Base-by-base conservation (phyloP, 1,284 basidiomycete genomes). In the Xerocomus cyaneibrunnescens region DNA sequence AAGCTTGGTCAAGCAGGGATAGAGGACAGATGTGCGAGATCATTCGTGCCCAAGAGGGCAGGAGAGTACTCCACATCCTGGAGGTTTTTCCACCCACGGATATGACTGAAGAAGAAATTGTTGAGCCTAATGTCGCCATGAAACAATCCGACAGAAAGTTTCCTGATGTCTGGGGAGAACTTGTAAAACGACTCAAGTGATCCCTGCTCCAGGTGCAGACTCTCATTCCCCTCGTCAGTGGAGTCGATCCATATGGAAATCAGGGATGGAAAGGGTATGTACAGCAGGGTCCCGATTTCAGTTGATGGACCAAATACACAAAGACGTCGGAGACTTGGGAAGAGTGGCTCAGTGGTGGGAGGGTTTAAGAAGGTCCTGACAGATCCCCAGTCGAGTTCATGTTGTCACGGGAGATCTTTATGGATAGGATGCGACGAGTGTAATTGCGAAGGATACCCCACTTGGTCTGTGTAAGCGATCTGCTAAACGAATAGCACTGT, bases 1-100 rank as follows among this genome's bases (percentile, higher is more conserved):
- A 30, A 48, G 40, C 21, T 2, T 3, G 8, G 52, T n/a, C 31
- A 52, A 45, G 17, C 27, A 14, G 50, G 31, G 31, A 55, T 48
- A 30, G 22, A 23, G 6, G 45, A 41, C 3, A 55, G 16, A 19
- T 47, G 53, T 8, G 2, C 21, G 16, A 48, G 22, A 8, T 19
- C 22, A 5, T 39, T 14, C 34, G 22, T 1, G 14, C 28, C 42
- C 19, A 51, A 21, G 23, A 28, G 4, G n/a, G 45, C 17, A 22
- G 13, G 2, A 17, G 8, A 2, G 22, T 28, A 39, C 6, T 44
- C 13, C 19, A 48, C 17, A 7, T 3, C 21, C 25, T 45, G 40
- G n/a, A 52, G 23, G 22, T 45, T 36, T 6, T 16, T 2, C 53
- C 50, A 51, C 12, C 17, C 12, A 32, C 30, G 36, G 22, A 51